Percentiles rank a stretch among this genome's conserved stretches.
Evolutionary conservation across 2,329 filamentous ascomycete species (phyloP).

Genomic region (Knufia fluminis): DNA sequence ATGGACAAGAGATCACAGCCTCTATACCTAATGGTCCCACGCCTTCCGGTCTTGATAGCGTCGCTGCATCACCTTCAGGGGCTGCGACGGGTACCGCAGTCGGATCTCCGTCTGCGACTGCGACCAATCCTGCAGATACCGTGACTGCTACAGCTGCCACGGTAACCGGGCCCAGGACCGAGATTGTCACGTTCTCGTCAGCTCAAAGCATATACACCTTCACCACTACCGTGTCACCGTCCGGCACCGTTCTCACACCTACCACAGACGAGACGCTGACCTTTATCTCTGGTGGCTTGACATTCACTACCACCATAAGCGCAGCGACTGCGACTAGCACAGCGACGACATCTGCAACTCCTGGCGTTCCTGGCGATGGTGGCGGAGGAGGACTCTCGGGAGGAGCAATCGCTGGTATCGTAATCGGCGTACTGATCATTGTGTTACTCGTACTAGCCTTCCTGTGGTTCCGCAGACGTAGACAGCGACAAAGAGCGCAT

Average conservation of each 20-base stretch:
- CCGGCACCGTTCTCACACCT: not conserved
- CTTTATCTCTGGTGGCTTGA: not conserved
- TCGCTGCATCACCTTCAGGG: not conserved
- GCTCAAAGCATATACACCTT: conserved; percentile 2
- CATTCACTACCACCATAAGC: not conserved
- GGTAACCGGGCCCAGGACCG: not conserved
- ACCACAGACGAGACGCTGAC: not conserved
- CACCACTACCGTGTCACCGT: not conserved
- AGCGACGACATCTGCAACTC: not conserved
- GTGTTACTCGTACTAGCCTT: not conserved
- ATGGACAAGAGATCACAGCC: not conserved
- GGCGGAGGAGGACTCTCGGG: not conserved
- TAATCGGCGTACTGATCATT: not conserved
- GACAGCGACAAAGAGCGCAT: not conserved
- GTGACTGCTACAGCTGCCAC: not conserved
- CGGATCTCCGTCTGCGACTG: not conserved
- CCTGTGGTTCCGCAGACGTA: not conserved
- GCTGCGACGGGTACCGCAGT: not conserved
- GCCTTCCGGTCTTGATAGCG: not conserved
- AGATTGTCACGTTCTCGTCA: not conserved
- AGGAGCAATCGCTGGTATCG: conserved; percentile 1
- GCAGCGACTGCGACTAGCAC: not conserved
- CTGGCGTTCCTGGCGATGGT: not conserved
- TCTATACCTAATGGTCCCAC: not conserved
- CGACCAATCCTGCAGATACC: not conserved